Base-by-base conservation (phyloP, 2,329 filamentous ascomycete genomes). In the Aspergillus sp. region DNA sequence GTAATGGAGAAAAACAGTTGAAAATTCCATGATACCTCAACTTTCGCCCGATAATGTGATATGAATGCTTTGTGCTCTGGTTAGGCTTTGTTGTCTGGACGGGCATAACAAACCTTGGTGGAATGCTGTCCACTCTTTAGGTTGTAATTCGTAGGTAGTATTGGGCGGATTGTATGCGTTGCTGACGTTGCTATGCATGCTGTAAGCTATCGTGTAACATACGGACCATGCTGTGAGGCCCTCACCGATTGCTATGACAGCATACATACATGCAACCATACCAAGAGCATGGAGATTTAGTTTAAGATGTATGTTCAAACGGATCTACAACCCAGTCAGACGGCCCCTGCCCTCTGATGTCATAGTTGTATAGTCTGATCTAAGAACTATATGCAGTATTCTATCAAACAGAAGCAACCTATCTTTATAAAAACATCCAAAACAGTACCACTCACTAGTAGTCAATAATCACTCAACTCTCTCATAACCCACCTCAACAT, bases 1-100 rank as follows among this genome's bases (percentile, higher is more conserved):
- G 66, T 67, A 74, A 76, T 70, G 60, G 71, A 74, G 61, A 74
- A 75, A 76, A 75, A 74, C 70, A 75, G 72, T 74, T 74, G 71
- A 75, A 74, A 75, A 63, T 68, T 66, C 64, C 63, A 67, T 69
- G 60, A 51, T 57, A 62, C 55, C 51, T 48, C 58, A 63, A 36
- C 28, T 47, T 36, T 47, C 36, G 55, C 58, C 38, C 49, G 25
- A 54, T 39, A 21, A 32, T 32, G 47, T 28, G 28, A n/a, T 19
- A 50, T 28, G 21, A 21, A 23, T 19, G 19, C 41, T 6, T 23
- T 23, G 15, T 30, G 28, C 47, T n/a, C 25, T 15, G 25, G 25
- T 32, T 30, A 30, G 15, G 25, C 17, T 32, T n/a, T 32, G 28
- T 28, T 50, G 25, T n/a, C 2, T 32, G 47, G 25, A 30, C 25